A percentile compares a stretch with the other conserved stretches of the same genome.
These are phyloP conservation scores for Podaxis sp. DNA, from an alignment of 768 basidiomycete species.

Conservation along the genomic window DNA sequence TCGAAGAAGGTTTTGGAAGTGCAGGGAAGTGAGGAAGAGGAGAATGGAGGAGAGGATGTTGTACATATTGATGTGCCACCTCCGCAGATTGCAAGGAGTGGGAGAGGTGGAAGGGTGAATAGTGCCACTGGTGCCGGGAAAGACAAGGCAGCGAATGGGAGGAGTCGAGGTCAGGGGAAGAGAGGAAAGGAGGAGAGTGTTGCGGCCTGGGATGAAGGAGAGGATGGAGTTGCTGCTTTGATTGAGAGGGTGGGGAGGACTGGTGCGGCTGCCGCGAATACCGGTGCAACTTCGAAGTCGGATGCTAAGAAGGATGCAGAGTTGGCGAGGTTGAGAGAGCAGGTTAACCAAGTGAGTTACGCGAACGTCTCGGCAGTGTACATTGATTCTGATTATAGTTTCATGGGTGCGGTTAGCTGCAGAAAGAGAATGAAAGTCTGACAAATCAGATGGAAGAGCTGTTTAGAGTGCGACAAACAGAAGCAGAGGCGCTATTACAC, in stretches of 20 bases:
- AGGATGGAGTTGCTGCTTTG: neutral
- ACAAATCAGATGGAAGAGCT: constrained; percentile 56
- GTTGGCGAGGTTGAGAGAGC: constrained; percentile 12
- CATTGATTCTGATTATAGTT: neutral
- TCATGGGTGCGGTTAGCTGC: constrained; percentile 25
- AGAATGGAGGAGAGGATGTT: constrained; percentile 17
- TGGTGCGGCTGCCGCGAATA: neutral
- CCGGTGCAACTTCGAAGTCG: constrained; percentile 3
- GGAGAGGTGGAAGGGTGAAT: neutral
- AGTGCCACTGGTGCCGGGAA: neutral
- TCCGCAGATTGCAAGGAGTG: constrained; percentile 10
- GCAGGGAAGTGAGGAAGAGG: constrained; percentile 20
- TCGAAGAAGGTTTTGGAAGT: constrained; percentile 8
- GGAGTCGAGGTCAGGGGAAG: neutral
- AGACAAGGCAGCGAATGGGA: neutral
- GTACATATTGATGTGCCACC: constrained; percentile 3
- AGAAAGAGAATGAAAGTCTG: constrained; percentile 42
- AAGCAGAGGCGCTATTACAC: constrained; percentile 53
- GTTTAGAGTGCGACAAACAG: constrained; percentile 54
- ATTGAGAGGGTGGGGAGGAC: constrained; percentile 3
- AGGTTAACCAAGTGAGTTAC: constrained; percentile 14
- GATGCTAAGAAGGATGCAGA: constrained; percentile 11
- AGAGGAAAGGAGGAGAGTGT: constrained; percentile 10
- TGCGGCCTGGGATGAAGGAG: constrained; percentile 18
- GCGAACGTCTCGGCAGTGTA: neutral